Evolutionary conservation across 305 asterid genomes (phyloP).

Genomic region (Euphrasia arctica): DNA sequence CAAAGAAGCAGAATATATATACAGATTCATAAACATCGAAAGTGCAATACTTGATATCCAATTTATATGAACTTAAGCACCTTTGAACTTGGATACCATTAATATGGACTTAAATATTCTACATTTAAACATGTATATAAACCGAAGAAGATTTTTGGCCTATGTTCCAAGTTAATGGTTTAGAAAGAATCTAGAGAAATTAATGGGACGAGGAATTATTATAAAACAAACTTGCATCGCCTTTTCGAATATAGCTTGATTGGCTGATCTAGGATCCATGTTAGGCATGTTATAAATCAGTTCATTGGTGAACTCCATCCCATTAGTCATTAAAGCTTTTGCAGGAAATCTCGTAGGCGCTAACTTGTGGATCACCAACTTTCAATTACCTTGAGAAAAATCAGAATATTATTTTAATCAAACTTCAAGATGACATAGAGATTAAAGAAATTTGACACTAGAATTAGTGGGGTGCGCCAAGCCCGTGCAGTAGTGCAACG

Average conservation of each 20-base stretch:
- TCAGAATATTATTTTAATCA: too few species aligned
- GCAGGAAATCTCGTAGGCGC: constrained; percentile 71
- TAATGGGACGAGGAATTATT: too few species aligned
- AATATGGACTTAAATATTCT: constrained; percentile 11
- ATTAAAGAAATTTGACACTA: too few species aligned
- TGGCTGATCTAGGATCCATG: constrained; percentile 48
- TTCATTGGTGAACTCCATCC: constrained; percentile 62
- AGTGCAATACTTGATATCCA: constrained; percentile 1
- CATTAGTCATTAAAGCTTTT: constrained; percentile 56
- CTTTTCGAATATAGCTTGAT: too few species aligned
- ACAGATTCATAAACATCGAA: constrained; percentile 8
- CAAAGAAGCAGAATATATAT: not conserved
- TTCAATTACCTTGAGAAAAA: too few species aligned
- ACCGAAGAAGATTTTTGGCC: constrained; percentile 25
- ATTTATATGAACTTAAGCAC: constrained; percentile 2
- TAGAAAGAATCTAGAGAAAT: too few species aligned
- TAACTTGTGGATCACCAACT: constrained; percentile 32
- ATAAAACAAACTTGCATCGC: constrained; percentile 40
- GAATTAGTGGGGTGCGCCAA: too few species aligned
- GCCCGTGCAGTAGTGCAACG: too few species aligned
- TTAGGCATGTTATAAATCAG: constrained; percentile 43
- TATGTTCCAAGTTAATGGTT: not conserved
- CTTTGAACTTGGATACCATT: too few species aligned
- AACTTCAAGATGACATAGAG: too few species aligned
- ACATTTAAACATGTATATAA: constrained; percentile 16